Evolutionary conservation across 163 green algal genomes (phyloP).

Genomic region (Volvox carteri): DNA sequence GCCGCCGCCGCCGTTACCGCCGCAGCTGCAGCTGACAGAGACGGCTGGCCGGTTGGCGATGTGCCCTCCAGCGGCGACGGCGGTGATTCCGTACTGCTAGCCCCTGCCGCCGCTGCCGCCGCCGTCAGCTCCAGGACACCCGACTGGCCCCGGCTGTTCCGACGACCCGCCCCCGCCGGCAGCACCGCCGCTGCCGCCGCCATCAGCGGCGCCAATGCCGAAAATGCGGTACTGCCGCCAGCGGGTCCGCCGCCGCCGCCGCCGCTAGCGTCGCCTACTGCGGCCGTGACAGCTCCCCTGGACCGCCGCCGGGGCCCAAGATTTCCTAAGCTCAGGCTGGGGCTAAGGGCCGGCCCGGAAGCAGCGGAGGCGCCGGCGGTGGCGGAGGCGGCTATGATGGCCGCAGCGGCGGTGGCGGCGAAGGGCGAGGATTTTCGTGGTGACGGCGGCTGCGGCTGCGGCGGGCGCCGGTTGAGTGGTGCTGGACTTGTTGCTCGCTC

Average conservation of each 20-base stretch:
- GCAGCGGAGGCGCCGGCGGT: not conserved
- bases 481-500: not conserved
- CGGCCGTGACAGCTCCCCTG: not conserved
- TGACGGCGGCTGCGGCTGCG: not conserved
- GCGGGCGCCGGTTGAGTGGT: too few relatives aligned
- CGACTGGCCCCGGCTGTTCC: not conserved
- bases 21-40: not conserved
- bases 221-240: not conserved
- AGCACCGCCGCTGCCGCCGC: not conserved
- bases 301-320: not conserved
- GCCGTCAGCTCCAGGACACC: not conserved
- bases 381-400: not conserved
- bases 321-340: not conserved
- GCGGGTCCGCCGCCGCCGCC: not conserved
- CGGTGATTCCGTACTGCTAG: not conserved
- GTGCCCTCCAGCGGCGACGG: not conserved
- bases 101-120: not conserved
- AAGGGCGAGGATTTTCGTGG: not conserved
- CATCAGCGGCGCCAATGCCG: not conserved
- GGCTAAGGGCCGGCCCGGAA: not conserved
- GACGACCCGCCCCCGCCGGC: too few relatives aligned
- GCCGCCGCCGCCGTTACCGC: not conserved
- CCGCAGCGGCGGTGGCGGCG: not conserved
- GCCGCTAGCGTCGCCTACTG: not conserved
- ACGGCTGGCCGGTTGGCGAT: not conserved